phyloP scores from a whole-genome alignment of 148 eudicot species.

The Diospyros kaki region DNA sequence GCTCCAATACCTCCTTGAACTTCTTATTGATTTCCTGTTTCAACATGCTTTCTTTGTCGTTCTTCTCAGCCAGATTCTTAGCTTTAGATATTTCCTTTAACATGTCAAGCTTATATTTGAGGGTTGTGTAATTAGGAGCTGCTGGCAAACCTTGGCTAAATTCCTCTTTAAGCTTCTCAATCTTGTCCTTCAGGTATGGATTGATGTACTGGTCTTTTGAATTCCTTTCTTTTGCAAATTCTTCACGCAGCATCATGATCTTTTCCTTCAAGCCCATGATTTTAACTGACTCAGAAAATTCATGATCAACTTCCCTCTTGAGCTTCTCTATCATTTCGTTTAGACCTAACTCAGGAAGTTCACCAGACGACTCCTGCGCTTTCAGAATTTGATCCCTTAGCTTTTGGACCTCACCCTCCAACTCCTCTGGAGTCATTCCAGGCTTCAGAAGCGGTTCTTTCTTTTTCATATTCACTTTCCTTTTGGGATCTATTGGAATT shows the following conservation, averaged over 20 bases:
- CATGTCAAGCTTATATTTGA: slow-evolving; percentile 60
- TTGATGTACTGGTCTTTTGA: slow-evolving; percentile 45
- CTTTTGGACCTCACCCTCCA: slow-evolving; percentile 68
- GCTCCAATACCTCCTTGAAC: slow-evolving; percentile 41
- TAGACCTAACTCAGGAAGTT: slow-evolving; percentile 41
- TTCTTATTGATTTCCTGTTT: slow-evolving; percentile 47
- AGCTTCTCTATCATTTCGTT: slow-evolving; percentile 60
- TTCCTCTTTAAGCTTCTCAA: slow-evolving; percentile 58
- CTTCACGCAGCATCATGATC: slow-evolving; percentile 46
- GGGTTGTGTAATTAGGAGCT: slow-evolving; percentile 67
- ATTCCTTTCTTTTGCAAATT: slow-evolving; percentile 59
- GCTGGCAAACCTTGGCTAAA: slow-evolving; percentile 37
- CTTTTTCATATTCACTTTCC: slow-evolving; percentile 61
- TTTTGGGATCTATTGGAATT: slow-evolving; percentile 49
- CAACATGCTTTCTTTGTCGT: slow-evolving; percentile 30
- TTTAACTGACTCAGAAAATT: slow-evolving; percentile 61
- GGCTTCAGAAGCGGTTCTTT: slow-evolving; percentile 51
- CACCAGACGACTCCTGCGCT: slow-evolving; percentile 42
- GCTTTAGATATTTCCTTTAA: slow-evolving; percentile 58
- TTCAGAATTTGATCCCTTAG: slow-evolving; percentile 55
- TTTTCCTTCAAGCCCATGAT: slow-evolving; percentile 60
- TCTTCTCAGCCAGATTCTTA: slow-evolving; percentile 42
- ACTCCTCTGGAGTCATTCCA: slow-evolving; percentile 44
- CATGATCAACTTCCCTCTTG: slow-evolving; percentile 57
- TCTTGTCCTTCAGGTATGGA: slow-evolving; percentile 43